Percentiles rank a stretch among this genome's conserved stretches.
phyloP scores from a whole-genome alignment of 805 yeast species.

The Brettanomyces naardenensis region DNA sequence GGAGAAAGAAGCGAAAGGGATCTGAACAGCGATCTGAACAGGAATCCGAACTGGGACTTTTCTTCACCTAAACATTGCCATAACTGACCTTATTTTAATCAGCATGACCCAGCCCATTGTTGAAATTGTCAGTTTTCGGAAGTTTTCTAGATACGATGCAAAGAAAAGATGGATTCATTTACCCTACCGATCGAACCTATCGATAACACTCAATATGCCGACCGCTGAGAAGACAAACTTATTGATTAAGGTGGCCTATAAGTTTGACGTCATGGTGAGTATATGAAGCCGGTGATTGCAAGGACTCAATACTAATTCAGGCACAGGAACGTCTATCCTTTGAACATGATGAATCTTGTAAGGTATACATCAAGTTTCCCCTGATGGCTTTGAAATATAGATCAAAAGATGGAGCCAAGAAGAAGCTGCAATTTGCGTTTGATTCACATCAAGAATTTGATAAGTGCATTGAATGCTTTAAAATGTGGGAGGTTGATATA shows the following conservation, averaged over 20 bases:
- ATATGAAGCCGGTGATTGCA: too few relatives aligned
- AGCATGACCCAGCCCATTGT: too few relatives aligned
- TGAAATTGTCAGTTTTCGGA: slow-evolving; percentile 12
- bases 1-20: too few relatives aligned
- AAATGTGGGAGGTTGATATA: slow-evolving; percentile 9
- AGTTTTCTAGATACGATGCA: slow-evolving; percentile 14
- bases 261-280: too few relatives aligned
- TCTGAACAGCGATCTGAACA: too few relatives aligned
- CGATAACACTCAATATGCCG: slow-evolving; percentile 9
- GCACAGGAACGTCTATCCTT: slow-evolving; percentile 18
- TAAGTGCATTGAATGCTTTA: slow-evolving; percentile 10
- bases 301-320: too few relatives aligned
- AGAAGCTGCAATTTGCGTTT: slow-evolving; percentile 4
- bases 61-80: too few relatives aligned
- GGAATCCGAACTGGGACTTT: too few relatives aligned
- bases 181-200: slow-evolving; percentile 18
- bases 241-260: too few relatives aligned
- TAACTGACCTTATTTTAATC: too few relatives aligned
- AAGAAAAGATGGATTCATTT: slow-evolving; percentile 18
- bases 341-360: slow-evolving; percentile 11
- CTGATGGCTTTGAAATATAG: slow-evolving; percentile 17
- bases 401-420: not conserved
- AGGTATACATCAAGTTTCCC: slow-evolving; percentile 17
- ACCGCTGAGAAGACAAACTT: slow-evolving; percentile 1
- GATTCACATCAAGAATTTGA: slow-evolving; percentile 1